phyloP scores from a whole-genome alignment of 129 eudicot species.

The Escallonia rubra region DNA sequence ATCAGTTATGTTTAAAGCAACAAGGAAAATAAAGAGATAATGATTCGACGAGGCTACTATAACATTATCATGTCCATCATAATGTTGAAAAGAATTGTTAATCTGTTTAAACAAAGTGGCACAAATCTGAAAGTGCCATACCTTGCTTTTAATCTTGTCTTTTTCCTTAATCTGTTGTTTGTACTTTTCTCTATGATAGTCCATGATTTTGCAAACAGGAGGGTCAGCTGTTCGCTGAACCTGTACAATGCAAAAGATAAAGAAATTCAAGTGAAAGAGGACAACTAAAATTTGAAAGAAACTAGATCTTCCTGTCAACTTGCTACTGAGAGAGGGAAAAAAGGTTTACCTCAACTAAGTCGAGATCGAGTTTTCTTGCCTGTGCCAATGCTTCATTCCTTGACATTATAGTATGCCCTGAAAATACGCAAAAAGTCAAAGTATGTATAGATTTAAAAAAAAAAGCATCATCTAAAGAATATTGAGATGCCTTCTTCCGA shows the following conservation, averaged over 20 bases:
- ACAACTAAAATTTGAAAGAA: neutral
- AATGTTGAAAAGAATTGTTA: no score
- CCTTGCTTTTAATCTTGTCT: constrained; percentile 61
- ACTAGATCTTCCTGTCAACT: neutral
- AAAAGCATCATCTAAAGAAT: neutral
- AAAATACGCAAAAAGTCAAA: constrained; percentile 11
- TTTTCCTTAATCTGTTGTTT: constrained; percentile 38
- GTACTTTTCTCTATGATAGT: constrained; percentile 61
- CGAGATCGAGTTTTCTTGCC: constrained; percentile 49
- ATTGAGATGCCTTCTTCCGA: neutral
- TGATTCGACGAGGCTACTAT: no score
- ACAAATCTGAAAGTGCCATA: neutral
- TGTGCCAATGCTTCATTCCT: constrained; percentile 58
- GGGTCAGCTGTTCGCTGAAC: constrained; percentile 58
- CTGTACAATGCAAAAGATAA: constrained; percentile 26
- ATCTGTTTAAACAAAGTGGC: no score
- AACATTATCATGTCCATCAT: no score
- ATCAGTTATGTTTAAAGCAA: no score
- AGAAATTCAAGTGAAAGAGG: neutral
- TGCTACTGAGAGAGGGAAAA: neutral
- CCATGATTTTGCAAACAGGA: constrained; percentile 84
- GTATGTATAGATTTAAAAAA: neutral
- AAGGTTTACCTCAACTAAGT: constrained; percentile 62
- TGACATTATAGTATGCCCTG: constrained; percentile 63
- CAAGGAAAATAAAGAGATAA: no score